A percentile compares a stretch with the other conserved stretches of the same genome.
Conservation (phyloP, 2,329 filamentous ascomycete species). For the Hymenoscyphus albidus region DNA sequence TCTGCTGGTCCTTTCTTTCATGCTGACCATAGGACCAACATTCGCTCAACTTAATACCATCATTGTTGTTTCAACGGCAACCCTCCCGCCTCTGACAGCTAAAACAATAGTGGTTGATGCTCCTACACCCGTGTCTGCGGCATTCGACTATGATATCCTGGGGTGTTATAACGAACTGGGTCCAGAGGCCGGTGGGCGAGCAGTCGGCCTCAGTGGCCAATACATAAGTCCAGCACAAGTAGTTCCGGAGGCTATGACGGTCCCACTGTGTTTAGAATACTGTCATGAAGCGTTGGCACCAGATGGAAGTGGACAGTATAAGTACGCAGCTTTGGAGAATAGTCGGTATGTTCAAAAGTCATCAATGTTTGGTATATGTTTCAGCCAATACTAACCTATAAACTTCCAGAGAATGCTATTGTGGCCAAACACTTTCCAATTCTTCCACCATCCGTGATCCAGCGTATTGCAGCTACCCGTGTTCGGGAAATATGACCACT, state of each 20-base stretch:
- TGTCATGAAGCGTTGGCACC: constrained; percentile 11
- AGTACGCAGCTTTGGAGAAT: constrained; percentile 21
- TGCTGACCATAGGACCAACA: neutral
- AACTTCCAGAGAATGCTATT: constrained; percentile 16
- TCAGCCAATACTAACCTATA: neutral
- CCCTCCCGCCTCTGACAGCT: constrained; percentile 1
- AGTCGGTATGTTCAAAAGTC: constrained; percentile 11
- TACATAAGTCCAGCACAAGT: constrained; percentile 16
- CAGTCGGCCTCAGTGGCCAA: constrained; percentile 13
- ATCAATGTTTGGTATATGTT: neutral
- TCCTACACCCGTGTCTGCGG: neutral
- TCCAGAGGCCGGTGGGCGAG: constrained; percentile 1
- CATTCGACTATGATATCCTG: constrained; percentile 12
- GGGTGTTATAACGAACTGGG: constrained; percentile 24
- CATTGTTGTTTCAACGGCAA: neutral
- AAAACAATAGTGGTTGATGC: neutral
- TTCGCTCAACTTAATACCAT: neutral
- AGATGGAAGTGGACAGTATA: constrained; percentile 12
- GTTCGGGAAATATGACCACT: constrained; percentile 10
- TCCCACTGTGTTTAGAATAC: constrained; percentile 18
- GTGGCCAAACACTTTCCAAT: constrained; percentile 18
- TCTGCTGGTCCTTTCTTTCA: neutral
- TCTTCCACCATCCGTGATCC: constrained; percentile 5
- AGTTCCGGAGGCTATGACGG: constrained; percentile 14
- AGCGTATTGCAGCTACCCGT: constrained; percentile 14